phyloP scores from a whole-genome alignment of 2,329 filamentous ascomycete species.

The Aureobasidium melanogenum region DNA sequence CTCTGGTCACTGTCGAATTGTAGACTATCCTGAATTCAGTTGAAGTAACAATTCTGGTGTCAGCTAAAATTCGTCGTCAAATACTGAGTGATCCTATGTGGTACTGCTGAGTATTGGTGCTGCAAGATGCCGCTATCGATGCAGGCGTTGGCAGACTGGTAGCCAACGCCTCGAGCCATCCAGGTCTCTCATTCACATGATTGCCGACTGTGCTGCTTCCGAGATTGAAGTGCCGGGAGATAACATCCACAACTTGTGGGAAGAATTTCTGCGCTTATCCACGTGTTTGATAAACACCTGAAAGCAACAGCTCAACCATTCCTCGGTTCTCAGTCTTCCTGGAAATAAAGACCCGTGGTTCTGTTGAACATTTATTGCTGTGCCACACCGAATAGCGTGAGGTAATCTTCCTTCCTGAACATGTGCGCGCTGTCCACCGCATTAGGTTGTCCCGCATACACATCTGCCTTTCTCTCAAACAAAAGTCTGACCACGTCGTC shows the following conservation, averaged over 20 bases:
- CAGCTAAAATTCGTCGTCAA: neutral
- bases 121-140: neutral
- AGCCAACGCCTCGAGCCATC: neutral
- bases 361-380: constrained; percentile 14
- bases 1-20: neutral
- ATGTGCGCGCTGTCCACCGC: constrained; percentile 39
- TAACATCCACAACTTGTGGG: neutral
- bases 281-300: neutral
- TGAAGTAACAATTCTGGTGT: neutral
- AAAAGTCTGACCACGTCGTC: constrained; percentile 52
- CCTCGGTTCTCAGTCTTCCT: neutral
- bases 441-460: constrained; percentile 34
- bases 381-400: constrained; percentile 26
- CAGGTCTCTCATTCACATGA: neutral
- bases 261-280: neutral
- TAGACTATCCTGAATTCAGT: neutral
- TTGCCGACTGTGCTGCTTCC: neutral
- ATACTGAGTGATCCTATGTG: neutral
- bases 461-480: constrained; percentile 34
- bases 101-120: neutral
- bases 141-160: neutral
- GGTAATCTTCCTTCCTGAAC: constrained; percentile 33
- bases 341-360: neutral
- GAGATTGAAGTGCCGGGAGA: neutral
- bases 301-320: neutral